Conservation (phyloP, 139 green algal species). For the Chlorella sp. region DNA sequence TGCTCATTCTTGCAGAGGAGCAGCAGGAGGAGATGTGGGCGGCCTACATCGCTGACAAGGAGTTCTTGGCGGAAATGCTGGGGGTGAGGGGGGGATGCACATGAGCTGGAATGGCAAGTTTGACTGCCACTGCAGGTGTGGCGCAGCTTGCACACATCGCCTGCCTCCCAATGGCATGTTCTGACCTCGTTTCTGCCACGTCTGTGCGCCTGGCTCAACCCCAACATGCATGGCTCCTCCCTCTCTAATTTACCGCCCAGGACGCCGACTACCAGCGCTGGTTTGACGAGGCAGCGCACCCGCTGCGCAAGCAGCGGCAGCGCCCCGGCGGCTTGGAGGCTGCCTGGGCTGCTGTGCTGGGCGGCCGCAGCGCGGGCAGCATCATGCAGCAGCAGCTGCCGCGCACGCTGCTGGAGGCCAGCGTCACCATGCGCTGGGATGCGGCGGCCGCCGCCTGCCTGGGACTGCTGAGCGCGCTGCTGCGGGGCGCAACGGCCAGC, state of each 20-base stretch:
- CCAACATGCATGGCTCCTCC: too few relatives aligned
- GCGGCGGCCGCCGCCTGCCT: slow-evolving; percentile 19
- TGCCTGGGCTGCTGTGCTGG: slow-evolving; percentile 39
- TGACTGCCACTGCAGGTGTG: background rate
- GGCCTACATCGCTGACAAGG: slow-evolving; percentile 53
- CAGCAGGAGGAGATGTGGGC: slow-evolving; percentile 40
- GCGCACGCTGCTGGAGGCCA: slow-evolving; percentile 29
- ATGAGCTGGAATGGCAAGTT: background rate
- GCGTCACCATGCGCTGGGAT: slow-evolving; percentile 22
- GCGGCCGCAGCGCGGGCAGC: slow-evolving; percentile 12
- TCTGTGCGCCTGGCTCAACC: background rate
- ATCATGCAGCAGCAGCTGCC: slow-evolving; percentile 34
- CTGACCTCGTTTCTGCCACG: background rate
- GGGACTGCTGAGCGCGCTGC: slow-evolving; percentile 11
- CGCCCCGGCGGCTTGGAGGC: slow-evolving; percentile 25
- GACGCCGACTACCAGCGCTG: slow-evolving; percentile 44
- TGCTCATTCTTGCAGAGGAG: slow-evolving; percentile 24
- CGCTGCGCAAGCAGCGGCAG: background rate
- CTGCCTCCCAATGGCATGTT: background rate
- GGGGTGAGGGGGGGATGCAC: slow-evolving; percentile 22
- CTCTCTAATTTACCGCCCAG: background rate
- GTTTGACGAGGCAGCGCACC: slow-evolving; percentile 45
- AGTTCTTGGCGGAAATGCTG: slow-evolving; percentile 47
- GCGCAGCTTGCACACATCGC: background rate
- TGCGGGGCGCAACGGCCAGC: background rate